Conservation (phyloP, 202 grass and related monocot species). For the Hordeum pubiflorum region DNA sequence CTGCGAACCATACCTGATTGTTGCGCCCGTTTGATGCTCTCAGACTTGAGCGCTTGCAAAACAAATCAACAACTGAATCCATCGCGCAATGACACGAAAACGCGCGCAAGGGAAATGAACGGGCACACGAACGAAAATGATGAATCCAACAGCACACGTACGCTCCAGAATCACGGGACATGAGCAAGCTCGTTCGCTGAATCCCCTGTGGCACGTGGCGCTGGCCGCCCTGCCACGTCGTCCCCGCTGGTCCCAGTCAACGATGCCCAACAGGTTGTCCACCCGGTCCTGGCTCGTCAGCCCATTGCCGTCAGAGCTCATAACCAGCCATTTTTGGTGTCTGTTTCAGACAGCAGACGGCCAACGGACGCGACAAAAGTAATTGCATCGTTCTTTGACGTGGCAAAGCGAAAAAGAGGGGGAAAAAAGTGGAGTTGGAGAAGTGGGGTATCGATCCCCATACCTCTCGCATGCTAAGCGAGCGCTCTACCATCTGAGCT, state of each 20-base stretch:
- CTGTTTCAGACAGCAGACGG: background rate
- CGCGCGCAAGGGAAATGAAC: background rate
- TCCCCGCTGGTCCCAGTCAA: background rate
- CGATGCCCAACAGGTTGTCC: background rate
- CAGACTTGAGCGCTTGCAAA: background rate
- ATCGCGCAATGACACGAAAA: no score
- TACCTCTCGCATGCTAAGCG: no score
- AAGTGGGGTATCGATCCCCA: no score
- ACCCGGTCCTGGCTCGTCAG: background rate
- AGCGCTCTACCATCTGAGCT: no score
- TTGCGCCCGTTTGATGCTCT: background rate
- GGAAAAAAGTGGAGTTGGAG: no score
- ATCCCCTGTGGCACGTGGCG: background rate
- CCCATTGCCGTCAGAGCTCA: background rate
- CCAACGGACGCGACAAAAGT: no score
- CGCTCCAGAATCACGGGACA: background rate
- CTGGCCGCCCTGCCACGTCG: background rate
- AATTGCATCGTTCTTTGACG: no score
- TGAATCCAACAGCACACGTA: background rate
- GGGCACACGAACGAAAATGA: background rate
- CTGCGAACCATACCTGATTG: background rate
- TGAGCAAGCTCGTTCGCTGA: background rate
- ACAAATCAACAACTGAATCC: background rate
- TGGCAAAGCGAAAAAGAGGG: no score
- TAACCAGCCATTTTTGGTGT: background rate